Conservation (phyloP, 2,329 filamentous ascomycete genomes). For the Escovopsis sp. region DNA sequence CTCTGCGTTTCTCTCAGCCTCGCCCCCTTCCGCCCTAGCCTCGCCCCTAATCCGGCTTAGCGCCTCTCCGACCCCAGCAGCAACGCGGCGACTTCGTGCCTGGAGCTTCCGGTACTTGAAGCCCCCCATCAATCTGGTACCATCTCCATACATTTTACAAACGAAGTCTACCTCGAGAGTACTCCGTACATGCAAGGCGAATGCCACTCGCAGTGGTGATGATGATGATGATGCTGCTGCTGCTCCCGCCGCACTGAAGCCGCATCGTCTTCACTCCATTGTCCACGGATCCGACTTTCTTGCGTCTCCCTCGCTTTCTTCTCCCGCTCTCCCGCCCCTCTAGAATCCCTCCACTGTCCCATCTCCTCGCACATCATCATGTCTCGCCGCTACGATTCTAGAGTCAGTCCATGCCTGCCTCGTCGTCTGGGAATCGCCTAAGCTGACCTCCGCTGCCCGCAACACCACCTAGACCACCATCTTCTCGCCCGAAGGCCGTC, state of each 20-base stretch:
- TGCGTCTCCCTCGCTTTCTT: background rate
- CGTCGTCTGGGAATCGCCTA: background rate
- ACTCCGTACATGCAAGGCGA: too few relatives aligned
- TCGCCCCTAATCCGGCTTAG: constrained; percentile 2
- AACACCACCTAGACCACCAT: constrained; percentile 65
- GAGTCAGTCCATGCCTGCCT: constrained; percentile 43
- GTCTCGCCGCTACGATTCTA: constrained; percentile 95
- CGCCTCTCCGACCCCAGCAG: constrained; percentile 13
- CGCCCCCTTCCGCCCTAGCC: background rate
- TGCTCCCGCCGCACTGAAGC: too few relatives aligned
- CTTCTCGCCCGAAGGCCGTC: constrained; percentile 95
- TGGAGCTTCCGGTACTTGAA: too few relatives aligned
- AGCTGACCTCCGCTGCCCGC: background rate
- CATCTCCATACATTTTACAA: too few relatives aligned
- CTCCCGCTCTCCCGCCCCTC: too few relatives aligned
- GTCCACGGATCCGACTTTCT: background rate
- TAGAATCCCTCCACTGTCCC: too few relatives aligned
- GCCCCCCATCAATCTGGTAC: too few relatives aligned
- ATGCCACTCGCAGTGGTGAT: too few relatives aligned
- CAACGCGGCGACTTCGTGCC: constrained; percentile 26
- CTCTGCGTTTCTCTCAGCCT: constrained; percentile 2
- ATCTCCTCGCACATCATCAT: constrained; percentile 29
- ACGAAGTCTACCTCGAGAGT: too few relatives aligned
- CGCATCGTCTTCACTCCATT: background rate
- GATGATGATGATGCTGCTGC: background rate